Evolutionary conservation across 345 rosid genomes (phyloP), one percentile per base, ranked within the genome.

Genomic region (Rubroshorea leprosula): DNA sequence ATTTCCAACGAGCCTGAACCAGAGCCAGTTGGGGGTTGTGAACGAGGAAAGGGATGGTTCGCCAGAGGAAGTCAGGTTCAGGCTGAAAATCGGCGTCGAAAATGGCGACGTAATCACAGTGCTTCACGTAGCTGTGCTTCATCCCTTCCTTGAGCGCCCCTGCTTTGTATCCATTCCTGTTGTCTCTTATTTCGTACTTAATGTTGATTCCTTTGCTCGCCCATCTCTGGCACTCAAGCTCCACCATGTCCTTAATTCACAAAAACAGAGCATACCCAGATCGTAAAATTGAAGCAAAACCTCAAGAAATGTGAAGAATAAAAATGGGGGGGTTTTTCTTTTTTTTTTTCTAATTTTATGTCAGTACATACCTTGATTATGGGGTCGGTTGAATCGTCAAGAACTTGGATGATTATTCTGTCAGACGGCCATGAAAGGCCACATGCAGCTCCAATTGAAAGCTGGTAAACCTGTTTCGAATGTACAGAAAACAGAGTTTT

Each of bases 31-130:
- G 65, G 0, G 96, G 89, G 77, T 92, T 92, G 65, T 83, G 87
- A 29, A 71, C 67, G 1, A 92, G 84, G 49, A 78, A 93, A 11
- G 99, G 99, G 19, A 93, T 66, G 72, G 97, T 79, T 16, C 91
- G 86, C 87, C 90, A 80, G 0, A 93, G 86, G 64, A 64, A 93
- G 64, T 93, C 94, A 4, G 99, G 86, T 27, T 93, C 99, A 0
- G 99, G 99, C 58, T 93, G 99, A 62, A 93, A 93, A 80, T 93
- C 99, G 1, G 99, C 99, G 55, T 93, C 99, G 60, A 93, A 83
- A 51, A 93, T 93, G 52, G 85, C 96, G 0, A 93, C 99, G 51
- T 69, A 84, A 61, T 93, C 99, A 46, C 97, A 93, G 23, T 68
- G 65, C 46, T 86, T 89, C 14, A 81, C 96, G 71, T 93, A 93